These are phyloP conservation scores for Erysimum pusillum DNA, from an alignment of 441 rosid species.

Conservation along the genomic window DNA sequence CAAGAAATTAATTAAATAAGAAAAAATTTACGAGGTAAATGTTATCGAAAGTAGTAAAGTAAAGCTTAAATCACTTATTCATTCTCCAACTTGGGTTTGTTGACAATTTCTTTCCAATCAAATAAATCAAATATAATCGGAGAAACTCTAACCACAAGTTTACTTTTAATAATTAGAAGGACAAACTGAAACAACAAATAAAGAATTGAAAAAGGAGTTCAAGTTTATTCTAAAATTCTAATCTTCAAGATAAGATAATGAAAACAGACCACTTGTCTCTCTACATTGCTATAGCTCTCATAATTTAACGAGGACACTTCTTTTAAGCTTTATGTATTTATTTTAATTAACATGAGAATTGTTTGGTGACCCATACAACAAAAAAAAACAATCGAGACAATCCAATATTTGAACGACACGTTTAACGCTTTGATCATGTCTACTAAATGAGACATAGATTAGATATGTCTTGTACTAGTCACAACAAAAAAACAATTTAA, in stretches of 20 bases:
- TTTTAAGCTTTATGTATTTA: conserved; percentile 39
- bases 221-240: conserved; percentile 35
- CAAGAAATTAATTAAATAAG: conserved; percentile 2
- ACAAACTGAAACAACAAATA: conserved; percentile 19
- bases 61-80: conserved; percentile 12
- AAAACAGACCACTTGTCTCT: conserved; percentile 44
- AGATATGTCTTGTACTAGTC: conserved; percentile 28
- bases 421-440: conserved; percentile 24
- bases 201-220: conserved; percentile 19
- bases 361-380: background rate
- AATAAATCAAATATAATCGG: conserved; percentile 1
- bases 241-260: conserved; percentile 46
- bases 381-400: background rate
- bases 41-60: background rate
- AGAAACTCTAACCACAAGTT: conserved; percentile 26
- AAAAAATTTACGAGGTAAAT: background rate
- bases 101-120: background rate
- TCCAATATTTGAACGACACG: conserved; percentile 34
- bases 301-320: conserved; percentile 32
- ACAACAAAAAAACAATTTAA: background rate
- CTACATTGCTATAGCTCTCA: conserved; percentile 10
- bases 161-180: background rate
- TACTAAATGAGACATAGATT: conserved; percentile 28
- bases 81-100: conserved; percentile 16
- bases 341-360: conserved; percentile 20